Percentiles rank a stretch among this genome's conserved stretches.
These are phyloP conservation scores for Ceratocystis albifundus DNA, from an alignment of 2,329 filamentous ascomycete species.

Conservation along the genomic window DNA sequence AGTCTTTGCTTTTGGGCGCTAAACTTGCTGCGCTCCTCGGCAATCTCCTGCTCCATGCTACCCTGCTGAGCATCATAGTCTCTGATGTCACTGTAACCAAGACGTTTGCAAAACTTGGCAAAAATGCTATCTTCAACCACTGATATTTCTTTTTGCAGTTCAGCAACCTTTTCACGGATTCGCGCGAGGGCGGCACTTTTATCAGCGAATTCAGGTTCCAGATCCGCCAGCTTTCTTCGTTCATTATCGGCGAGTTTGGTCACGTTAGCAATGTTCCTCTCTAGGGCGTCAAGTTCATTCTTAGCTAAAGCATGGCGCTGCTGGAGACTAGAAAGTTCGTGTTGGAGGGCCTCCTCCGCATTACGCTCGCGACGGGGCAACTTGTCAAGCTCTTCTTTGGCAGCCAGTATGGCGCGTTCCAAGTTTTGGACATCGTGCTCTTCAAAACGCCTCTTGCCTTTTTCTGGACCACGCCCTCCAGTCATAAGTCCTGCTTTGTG, in stretches of 20 bases:
- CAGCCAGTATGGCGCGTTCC: constrained; percentile 61
- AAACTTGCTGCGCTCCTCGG: constrained; percentile 76
- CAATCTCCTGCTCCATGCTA: constrained; percentile 78
- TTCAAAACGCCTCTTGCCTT: constrained; percentile 73
- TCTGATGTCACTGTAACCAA: constrained; percentile 81
- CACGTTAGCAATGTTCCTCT: constrained; percentile 76
- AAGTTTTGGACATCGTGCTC: constrained; percentile 80
- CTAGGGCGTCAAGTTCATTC: constrained; percentile 64
- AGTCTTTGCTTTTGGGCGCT: constrained; percentile 71
- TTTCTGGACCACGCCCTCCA: constrained; percentile 72
- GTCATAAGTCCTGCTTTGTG: constrained; percentile 96
- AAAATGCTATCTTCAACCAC: constrained; percentile 85
- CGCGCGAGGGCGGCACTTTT: constrained; percentile 57
- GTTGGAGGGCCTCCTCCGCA: constrained; percentile 70
- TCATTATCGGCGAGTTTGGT: constrained; percentile 66
- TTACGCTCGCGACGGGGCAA: constrained; percentile 67
- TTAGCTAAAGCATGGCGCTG: constrained; percentile 59
- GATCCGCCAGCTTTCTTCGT: constrained; percentile 60
- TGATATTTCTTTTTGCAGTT: constrained; percentile 53
- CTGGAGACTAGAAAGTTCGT: constrained; percentile 68
- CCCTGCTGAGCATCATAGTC: constrained; percentile 92
- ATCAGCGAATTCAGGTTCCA: constrained; percentile 65
- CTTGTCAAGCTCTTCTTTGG: constrained; percentile 64
- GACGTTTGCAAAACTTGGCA: constrained; percentile 66
- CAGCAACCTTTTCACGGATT: constrained; percentile 39